Evolutionary conservation across 1,284 basidiomycete species (phyloP).

Genomic region (Malassezia equina): DNA sequence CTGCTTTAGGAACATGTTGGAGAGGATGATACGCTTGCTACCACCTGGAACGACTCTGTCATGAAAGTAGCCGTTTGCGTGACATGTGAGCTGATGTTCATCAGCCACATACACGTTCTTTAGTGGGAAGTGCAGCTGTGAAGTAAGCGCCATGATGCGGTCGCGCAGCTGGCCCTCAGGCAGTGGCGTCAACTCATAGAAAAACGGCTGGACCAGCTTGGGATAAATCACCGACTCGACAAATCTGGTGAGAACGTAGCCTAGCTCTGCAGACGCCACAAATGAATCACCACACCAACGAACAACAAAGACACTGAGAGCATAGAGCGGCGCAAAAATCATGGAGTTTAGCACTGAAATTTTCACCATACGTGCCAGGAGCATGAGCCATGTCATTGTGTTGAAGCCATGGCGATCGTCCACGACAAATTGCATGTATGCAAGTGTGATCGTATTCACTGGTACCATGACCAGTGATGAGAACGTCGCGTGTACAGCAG

Average conservation of each 20-base stretch:
- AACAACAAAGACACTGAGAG: slow-evolving; percentile 61
- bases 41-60: too few species aligned
- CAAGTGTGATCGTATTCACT: slow-evolving; percentile 57
- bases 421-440: slow-evolving; percentile 82
- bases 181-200: neutral
- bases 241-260: too few species aligned
- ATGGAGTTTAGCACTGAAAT: slow-evolving; percentile 62
- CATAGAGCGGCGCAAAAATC: slow-evolving; percentile 79
- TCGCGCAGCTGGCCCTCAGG: neutral
- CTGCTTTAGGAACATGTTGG: neutral
- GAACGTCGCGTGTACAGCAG: slow-evolving; percentile 59
- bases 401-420: slow-evolving; percentile 95
- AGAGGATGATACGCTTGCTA: too few species aligned
- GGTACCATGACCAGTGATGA: slow-evolving; percentile 44
- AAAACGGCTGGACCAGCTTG: neutral
- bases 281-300: neutral
- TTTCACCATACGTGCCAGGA: slow-evolving; percentile 66
- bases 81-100: too few species aligned
- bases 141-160: neutral
- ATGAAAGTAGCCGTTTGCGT: too few species aligned
- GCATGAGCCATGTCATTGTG: slow-evolving; percentile 66
- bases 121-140: neutral
- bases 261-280: neutral
- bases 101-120: neutral
- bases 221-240: neutral